Percentiles rank a stretch among this genome's conserved stretches.
Evolutionary conservation across 768 basidiomycete genomes (phyloP).

Genomic region (Termitomyces sp.): DNA sequence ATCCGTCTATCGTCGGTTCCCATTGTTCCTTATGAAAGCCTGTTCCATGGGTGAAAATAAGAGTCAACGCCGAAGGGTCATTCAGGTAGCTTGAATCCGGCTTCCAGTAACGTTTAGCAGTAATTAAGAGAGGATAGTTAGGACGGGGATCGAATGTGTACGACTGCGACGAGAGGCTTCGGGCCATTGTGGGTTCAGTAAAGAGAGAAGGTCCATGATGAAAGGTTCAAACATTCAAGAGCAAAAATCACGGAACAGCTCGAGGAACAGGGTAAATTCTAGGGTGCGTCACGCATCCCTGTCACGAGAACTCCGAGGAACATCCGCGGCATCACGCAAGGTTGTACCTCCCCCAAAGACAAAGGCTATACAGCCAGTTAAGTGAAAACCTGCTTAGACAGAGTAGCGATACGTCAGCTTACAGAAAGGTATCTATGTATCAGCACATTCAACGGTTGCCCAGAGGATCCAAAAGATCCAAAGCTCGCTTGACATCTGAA

Average conservation of each 20-base stretch:
- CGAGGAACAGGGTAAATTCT: background rate
- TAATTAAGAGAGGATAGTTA: slow-evolving; percentile 39
- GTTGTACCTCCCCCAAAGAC: no score
- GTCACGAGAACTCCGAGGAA: background rate
- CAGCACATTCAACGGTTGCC: background rate
- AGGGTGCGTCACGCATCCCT: background rate
- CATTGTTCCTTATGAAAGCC: slow-evolving; percentile 57
- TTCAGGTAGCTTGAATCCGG: slow-evolving; percentile 23
- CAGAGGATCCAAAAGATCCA: background rate
- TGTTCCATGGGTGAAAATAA: slow-evolving; percentile 48
- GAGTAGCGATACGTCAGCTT: background rate
- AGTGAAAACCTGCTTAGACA: background rate
- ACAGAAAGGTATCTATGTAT: background rate
- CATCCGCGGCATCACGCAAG: no score
- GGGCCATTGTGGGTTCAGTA: background rate
- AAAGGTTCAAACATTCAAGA: background rate
- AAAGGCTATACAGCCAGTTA: background rate
- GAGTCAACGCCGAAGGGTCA: slow-evolving; percentile 36
- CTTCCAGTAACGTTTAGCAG: slow-evolving; percentile 47
- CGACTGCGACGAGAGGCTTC: slow-evolving; percentile 14
- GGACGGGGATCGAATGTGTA: slow-evolving; percentile 52
- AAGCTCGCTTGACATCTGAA: background rate
- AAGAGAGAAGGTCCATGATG: background rate
- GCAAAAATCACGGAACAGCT: background rate
- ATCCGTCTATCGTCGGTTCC: slow-evolving; percentile 48